phyloP scores from a whole-genome alignment of 805 yeast species.

The Nadsonia fulvescens region DNA sequence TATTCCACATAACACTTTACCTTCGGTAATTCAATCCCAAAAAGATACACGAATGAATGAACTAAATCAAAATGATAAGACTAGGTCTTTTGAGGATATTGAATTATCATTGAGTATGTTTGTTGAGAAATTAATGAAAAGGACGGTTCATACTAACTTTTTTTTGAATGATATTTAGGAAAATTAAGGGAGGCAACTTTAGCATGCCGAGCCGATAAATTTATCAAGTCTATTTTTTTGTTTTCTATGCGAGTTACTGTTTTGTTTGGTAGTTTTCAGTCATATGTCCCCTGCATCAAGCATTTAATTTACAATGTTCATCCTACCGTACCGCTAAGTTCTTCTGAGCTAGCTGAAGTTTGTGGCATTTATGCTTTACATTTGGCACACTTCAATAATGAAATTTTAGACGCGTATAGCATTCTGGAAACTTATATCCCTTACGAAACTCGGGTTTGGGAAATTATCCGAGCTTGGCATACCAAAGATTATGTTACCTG shows the following conservation, averaged over 20 bases:
- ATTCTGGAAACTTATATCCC: slow-evolving; percentile 6
- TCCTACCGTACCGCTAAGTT: slow-evolving; percentile 11
- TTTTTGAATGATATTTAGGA: slow-evolving; percentile 6
- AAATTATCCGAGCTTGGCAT: slow-evolving; percentile 4
- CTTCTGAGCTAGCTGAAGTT: slow-evolving; percentile 23
- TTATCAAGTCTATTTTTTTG: slow-evolving; percentile 27
- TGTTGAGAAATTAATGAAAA: neutral
- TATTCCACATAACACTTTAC: too few relatives aligned
- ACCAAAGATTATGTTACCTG: slow-evolving; percentile 6
- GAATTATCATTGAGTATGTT: neutral
- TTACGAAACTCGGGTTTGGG: slow-evolving; percentile 1
- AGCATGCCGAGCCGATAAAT: slow-evolving; percentile 19
- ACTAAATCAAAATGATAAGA: too few relatives aligned
- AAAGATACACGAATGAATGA: too few relatives aligned
- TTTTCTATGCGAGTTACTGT: slow-evolving; percentile 30
- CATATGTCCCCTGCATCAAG: slow-evolving; percentile 35
- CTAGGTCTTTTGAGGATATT: too few relatives aligned
- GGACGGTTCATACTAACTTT: neutral
- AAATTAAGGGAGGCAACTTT: slow-evolving; percentile 41
- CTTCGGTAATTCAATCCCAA: too few relatives aligned
- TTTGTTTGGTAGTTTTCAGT: slow-evolving; percentile 29
- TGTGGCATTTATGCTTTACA: slow-evolving; percentile 29
- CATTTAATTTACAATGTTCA: slow-evolving; percentile 21
- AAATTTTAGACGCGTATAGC: slow-evolving; percentile 9
- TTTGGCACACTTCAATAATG: slow-evolving; percentile 11